These are phyloP conservation scores for Rhodosorus marinus DNA, from an alignment of 23 red algal genomes.

Conservation along the genomic window DNA sequence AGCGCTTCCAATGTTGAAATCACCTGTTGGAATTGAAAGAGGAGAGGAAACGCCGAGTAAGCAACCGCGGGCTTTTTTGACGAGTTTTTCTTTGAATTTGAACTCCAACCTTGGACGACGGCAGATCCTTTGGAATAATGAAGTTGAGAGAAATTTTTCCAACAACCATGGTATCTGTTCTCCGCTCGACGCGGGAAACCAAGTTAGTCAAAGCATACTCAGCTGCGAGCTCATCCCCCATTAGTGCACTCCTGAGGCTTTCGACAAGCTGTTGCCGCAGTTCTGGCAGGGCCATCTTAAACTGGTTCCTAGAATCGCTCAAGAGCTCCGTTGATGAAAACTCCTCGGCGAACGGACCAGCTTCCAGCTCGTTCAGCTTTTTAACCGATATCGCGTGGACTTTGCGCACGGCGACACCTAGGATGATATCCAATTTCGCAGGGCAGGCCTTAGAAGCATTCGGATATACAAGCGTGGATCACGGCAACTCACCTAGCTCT, in stretches of 20 bases:
- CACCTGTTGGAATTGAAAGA: too few relatives aligned
- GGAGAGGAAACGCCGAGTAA: too few relatives aligned
- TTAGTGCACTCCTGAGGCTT: not conserved
- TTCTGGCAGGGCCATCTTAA: not conserved
- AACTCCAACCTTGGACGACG: too few relatives aligned
- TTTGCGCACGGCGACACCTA: not conserved
- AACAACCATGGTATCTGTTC: not conserved
- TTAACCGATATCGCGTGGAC: not conserved
- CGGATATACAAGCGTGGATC: not conserved
- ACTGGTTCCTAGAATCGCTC: not conserved
- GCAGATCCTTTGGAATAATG: not conserved
- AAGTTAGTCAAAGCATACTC: not conserved
- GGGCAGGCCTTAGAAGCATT: not conserved
- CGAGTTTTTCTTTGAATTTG: too few relatives aligned
- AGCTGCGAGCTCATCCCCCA: not conserved
- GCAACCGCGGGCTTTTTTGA: too few relatives aligned
- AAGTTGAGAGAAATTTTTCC: not conserved
- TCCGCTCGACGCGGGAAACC: not conserved
- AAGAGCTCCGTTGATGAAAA: not conserved
- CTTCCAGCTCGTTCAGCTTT: not conserved
- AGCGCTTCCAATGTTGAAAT: not conserved
- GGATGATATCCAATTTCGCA: not conserved
- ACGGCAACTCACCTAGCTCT: too few relatives aligned
- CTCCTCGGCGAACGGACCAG: not conserved
- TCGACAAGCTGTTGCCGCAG: not conserved